Evolutionary conservation across 805 yeast genomes (phyloP).

Genomic region (Candida ovalis): DNA sequence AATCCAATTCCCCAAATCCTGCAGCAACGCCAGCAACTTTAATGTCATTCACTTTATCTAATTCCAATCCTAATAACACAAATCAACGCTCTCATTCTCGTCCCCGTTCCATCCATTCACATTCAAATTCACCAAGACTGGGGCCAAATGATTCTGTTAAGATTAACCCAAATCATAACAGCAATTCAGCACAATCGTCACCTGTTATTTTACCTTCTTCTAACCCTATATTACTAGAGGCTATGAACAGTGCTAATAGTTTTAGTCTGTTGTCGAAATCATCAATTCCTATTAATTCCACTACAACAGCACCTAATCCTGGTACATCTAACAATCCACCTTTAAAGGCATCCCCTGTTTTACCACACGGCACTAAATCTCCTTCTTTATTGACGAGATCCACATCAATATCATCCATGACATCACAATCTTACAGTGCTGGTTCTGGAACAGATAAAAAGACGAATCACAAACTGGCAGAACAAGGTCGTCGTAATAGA

Average conservation of each 20-base stretch:
- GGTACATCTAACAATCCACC: constrained; percentile 2
- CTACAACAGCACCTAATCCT: background rate
- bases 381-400: constrained; percentile 1
- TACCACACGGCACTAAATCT: constrained; percentile 8
- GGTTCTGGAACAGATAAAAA: constrained; percentile 41
- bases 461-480: constrained; percentile 85
- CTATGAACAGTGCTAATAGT: background rate
- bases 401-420: background rate
- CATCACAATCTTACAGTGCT: background rate
- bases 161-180: constrained; percentile 29
- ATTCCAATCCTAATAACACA: constrained; percentile 8
- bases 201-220: constrained; percentile 37
- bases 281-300: background rate
- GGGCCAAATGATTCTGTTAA: constrained; percentile 26
- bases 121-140: constrained; percentile 17
- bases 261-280: background rate
- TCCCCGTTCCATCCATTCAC: background rate
- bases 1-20: constrained; percentile 1
- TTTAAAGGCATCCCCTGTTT: constrained; percentile 8
- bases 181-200: constrained; percentile 30
- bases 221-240: constrained; percentile 8
- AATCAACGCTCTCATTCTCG: background rate
- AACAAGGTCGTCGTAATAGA: constrained; percentile 92
- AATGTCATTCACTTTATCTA: constrained; percentile 26
- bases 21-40: constrained; percentile 31